Evolutionary conservation across 176 grass and related monocot genomes (phyloP), one percentile per base, ranked within the genome.

Genomic region (Canna indica): DNA sequence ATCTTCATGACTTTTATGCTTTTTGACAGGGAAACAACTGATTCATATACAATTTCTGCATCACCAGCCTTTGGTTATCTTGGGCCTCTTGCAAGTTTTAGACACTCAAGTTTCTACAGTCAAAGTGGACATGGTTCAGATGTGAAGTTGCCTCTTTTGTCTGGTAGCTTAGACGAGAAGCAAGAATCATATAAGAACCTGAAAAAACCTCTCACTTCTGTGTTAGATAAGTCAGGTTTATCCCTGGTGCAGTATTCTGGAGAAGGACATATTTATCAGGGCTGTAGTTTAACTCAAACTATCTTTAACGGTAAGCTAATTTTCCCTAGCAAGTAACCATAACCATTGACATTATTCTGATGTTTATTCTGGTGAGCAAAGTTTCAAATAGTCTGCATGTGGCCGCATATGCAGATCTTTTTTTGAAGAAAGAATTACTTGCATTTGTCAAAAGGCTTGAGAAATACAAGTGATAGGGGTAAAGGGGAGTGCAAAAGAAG

Each of bases 41-140:
- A 96, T 69, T 81, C 92, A 32, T 96, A 87, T 67, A 89, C 88
- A 74, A 96, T 96, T 25, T 76, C 92, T 7, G 88, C 92, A 72
- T 91, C 92, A 57, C 92, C 88, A 36, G 74, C 34, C 76, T 96
- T 96, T 36, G 92, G 92, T 53, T 87, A 88, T 76, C 72, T 96
- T 18, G 83, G 88, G 20, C 81, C 81, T 68, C 83, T 81, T 28
- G 82, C 76, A 11, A 88, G 88, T 80, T 72, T 22, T 48, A 76
- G 76, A 84, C 78, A 71, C 73, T 91, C 88, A 0, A 78, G 81
- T 56, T 52, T 88, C 24, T 76, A 85, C 11, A 17, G 20, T 67
- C 77, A 79, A 80, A 88, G 88, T 70, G 79, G 41, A 34, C 33
- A 85, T 46, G 82, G 58, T 3, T 96, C 88, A 34, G 88, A 91